A percentile compares a stretch with the other conserved stretches of the same genome.
Evolutionary conservation across 2,329 filamentous ascomycete genomes (phyloP).

Genomic region (Cladosporium sp.): DNA sequence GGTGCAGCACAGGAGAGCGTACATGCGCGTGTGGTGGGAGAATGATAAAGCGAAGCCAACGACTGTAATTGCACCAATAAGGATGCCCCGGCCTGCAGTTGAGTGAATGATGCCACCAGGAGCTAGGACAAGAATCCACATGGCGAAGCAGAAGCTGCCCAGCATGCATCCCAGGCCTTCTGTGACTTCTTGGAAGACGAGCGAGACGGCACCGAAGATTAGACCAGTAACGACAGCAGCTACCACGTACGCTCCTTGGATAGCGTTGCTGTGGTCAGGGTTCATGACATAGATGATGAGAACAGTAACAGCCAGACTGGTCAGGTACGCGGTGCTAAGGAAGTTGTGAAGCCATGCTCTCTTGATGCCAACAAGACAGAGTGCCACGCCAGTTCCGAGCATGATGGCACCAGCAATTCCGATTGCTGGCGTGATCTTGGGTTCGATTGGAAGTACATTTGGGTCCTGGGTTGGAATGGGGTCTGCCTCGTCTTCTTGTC

Average conservation of each 20-base stretch:
- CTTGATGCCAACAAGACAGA: constrained; percentile 79
- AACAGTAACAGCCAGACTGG: constrained; percentile 72
- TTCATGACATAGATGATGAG: constrained; percentile 88
- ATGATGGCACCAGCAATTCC: constrained; percentile 77
- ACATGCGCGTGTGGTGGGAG: constrained; percentile 74
- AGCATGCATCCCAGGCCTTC: constrained; percentile 84
- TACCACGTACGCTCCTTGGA: constrained; percentile 86
- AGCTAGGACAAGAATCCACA: constrained; percentile 85
- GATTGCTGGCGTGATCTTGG: constrained; percentile 76
- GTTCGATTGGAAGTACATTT: constrained; percentile 64
- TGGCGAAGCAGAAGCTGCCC: constrained; percentile 80
- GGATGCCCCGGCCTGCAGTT: constrained; percentile 65
- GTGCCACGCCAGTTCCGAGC: constrained; percentile 68
- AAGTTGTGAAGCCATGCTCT: constrained; percentile 76
- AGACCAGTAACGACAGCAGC: constrained; percentile 72
- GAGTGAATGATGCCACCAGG: constrained; percentile 72
- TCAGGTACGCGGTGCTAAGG: constrained; percentile 74
- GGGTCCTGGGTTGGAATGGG: constrained; percentile 8
- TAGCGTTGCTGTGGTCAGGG: constrained; percentile 69
- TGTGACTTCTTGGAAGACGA: constrained; percentile 81
- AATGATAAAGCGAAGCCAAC: constrained; percentile 74
- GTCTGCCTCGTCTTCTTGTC: constrained; percentile 12
- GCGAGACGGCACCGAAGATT: constrained; percentile 70
- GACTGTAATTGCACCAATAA: constrained; percentile 73
- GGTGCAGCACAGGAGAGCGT: constrained; percentile 73